Evolutionary conservation across 305 asterid genomes (phyloP), one percentile per base, ranked within the genome.

Genomic region (Ilex paraguariensis): DNA sequence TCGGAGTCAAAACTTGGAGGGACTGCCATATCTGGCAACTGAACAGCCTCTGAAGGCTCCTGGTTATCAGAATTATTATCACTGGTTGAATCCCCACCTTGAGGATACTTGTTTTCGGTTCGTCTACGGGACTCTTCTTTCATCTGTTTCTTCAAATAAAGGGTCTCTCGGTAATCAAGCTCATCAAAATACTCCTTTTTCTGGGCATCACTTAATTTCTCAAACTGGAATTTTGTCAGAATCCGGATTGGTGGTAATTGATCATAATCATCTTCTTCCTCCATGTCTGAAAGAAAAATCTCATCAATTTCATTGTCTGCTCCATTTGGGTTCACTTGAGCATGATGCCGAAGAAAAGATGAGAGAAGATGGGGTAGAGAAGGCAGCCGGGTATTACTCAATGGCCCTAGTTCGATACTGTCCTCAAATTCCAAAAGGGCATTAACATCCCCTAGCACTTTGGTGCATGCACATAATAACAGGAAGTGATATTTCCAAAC

Each of bases 301-400:
- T 75, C 88, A 13, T 79, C 84, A 7, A 68, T 64, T 64, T 77
- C 77, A 21, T 61, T 62, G 42, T 72, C 83, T 46, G 74, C 61
- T 68, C 80, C 84, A 57, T 64, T 67, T 3, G 62, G 71, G 68
- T 68, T 76, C 69, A 78, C 56, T 64, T 79, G 87, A 68, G 78
- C 70, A 46, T 61, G 87, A 66, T 94, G 97, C 67, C 91, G 88
- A n/a, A 94, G 95, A 64, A 88, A 90, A 51, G 97, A 82, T 5
- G 96, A 88, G 60, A 94, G 96, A 64, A 88, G 79, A 70, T 86
- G 96, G 54, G 96, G 99, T 73, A 94, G 75, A 58, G 95, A 94
- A 76, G 95, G 95, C 77, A 75, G 62, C 52, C 93, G 81, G 30
- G 77, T 66, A 61, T 68, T 74, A 60, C 72, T 77, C 69, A 73